These are phyloP conservation scores for Dorcoceras hygrometricum DNA, from an alignment of 257 asterid genomes.

Conservation along the genomic window DNA sequence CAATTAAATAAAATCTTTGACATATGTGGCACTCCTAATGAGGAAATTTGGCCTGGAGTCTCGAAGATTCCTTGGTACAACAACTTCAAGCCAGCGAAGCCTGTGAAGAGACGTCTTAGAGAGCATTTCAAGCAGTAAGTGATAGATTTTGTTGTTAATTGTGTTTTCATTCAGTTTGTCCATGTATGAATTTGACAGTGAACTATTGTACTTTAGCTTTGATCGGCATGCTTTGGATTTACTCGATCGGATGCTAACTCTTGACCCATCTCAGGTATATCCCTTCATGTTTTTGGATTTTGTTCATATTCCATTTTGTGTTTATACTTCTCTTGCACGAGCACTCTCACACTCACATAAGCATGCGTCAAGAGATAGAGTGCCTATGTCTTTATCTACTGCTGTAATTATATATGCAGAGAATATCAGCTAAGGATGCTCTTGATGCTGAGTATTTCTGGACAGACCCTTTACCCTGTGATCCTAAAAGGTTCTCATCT, in stretches of 20 bases:
- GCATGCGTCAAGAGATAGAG: not conserved
- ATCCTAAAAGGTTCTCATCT: conserved; percentile 62
- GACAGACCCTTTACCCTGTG: conserved; percentile 88
- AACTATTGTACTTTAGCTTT: conserved; percentile 45
- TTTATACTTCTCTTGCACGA: conserved; percentile 7
- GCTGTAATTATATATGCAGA: conserved; percentile 34
- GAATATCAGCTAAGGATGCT: conserved; percentile 88
- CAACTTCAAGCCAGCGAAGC: conserved; percentile 72
- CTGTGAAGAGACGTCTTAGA: conserved; percentile 70
- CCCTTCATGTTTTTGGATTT: not conserved
- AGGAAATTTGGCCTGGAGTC: conserved; percentile 87
- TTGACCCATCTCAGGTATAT: conserved; percentile 86
- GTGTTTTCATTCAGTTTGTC: not conserved
- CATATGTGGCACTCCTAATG: conserved; percentile 74
- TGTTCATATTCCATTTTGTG: not conserved
- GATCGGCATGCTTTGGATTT: conserved; percentile 93
- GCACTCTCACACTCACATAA: conserved; percentile 17
- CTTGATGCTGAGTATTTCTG: conserved; percentile 87
- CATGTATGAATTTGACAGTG: conserved; percentile 20
- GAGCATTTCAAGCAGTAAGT: conserved; percentile 84
- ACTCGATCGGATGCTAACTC: conserved; percentile 80
- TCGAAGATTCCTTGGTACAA: conserved; percentile 80
- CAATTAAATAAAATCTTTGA: conserved; percentile 76
- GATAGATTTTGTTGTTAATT: conserved; percentile 8
- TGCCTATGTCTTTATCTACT: conserved; percentile 16